phyloP scores from a whole-genome alignment of 1,139 yeast genomes.

The Lodderomyces jiufengensis region DNA sequence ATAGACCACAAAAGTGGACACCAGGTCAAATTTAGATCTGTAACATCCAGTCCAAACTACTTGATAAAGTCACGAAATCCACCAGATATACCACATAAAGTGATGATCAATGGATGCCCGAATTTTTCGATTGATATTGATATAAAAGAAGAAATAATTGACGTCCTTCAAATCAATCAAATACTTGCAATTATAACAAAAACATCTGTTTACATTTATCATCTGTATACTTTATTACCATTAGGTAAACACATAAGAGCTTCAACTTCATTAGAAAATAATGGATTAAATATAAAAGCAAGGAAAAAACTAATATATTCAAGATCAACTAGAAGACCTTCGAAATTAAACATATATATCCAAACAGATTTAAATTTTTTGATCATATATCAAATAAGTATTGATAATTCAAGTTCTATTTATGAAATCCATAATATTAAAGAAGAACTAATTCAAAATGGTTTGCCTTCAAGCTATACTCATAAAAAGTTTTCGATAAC shows the following conservation, averaged over 20 bases:
- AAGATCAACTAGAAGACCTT: conserved; percentile 24
- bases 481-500: conserved; percentile 28
- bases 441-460: conserved; percentile 31
- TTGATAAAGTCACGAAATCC: too few species aligned
- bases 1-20: neutral
- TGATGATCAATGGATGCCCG: conserved; percentile 30
- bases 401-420: conserved; percentile 29
- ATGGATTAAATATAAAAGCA: conserved; percentile 29
- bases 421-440: conserved; percentile 30
- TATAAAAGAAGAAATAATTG: conserved; percentile 21
- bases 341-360: conserved; percentile 31
- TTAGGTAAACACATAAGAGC: conserved; percentile 30
- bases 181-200: conserved; percentile 31
- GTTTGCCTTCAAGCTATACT: conserved; percentile 30
- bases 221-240: conserved; percentile 34
- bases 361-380: conserved; percentile 31
- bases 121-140: conserved; percentile 28
- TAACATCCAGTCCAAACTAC: neutral
- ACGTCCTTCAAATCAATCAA: conserved; percentile 28
- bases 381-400: conserved; percentile 32
- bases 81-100: conserved; percentile 13
- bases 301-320: conserved; percentile 29
- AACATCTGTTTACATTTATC: conserved; percentile 24
- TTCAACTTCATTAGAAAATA: conserved; percentile 28
- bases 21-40: neutral